Base-by-base conservation (phyloP, 768 basidiomycete genomes). In the Boletellus ananiceps region DNA sequence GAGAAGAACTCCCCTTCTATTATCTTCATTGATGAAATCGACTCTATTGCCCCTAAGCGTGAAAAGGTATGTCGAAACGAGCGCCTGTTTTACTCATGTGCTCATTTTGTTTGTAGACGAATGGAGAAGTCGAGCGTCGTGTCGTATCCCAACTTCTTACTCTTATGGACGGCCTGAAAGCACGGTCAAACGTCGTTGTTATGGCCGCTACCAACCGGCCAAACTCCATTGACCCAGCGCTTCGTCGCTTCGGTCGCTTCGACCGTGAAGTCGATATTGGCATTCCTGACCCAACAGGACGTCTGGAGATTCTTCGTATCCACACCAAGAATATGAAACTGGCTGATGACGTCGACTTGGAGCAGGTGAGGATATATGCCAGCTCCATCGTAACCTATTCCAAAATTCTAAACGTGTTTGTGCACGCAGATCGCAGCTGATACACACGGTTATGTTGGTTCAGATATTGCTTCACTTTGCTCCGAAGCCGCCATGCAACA, bases 321-420 rank as follows among this genome's bases (percentile, higher is more conserved):
- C 96, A 98, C 78, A 98, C 96, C 49, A 98, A 98, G 84, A 98
- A 99, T 75, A 98, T 99, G 96, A 99, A 98, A 72, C 78, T 98
- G 42, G 82, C 71, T 21, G 94, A 98, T 49, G 95, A 98, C 58
- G 96, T 98, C 33, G 96, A 99, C 63, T 82, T 98, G 51, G 96
- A 99, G 70, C 91, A 93, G 76, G 88, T 86, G 59, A 50, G 43
- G 44, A 39, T 34, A 21, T 2, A 31, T 21, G 18, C 49, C 21
- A 6, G 34, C 14, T 33, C 32, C 35, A 15, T 14, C 6, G 13
- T 46, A 8, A 4, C 8, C 31, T 47, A 0, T 36, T 11, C 14
- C 1, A 1, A 27, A 39, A 13, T 31, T 32, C 46, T 63, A 48
- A 62, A 19, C 48, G 16, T 41, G 16, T 19, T 21, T 4, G 33